phyloP scores from a whole-genome alignment of 768 basidiomycete species.

The Hemileccinum impolitum region DNA sequence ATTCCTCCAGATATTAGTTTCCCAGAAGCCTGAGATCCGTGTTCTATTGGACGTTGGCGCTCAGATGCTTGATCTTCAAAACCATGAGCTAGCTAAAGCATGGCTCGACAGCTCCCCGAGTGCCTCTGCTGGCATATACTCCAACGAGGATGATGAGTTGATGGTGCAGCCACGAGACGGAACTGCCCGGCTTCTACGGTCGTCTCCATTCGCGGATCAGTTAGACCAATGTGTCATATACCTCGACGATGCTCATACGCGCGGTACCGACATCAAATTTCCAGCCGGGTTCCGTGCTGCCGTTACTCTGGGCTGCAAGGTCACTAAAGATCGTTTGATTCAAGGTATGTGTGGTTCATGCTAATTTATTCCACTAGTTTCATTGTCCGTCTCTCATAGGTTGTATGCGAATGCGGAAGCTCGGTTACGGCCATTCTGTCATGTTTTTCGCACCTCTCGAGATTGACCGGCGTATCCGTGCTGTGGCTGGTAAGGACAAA shows the following conservation, averaged over 20 bases:
- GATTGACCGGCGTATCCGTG: background rate
- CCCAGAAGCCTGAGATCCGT: conserved; percentile 34
- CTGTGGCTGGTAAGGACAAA: background rate
- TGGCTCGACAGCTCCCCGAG: conserved; percentile 17
- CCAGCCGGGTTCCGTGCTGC: background rate
- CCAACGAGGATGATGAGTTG: conserved; percentile 21
- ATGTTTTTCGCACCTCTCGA: background rate
- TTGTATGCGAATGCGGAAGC: conserved; percentile 1
- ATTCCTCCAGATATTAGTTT: conserved; percentile 21
- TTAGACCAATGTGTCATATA: background rate
- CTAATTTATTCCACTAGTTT: background rate
- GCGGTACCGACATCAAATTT: background rate
- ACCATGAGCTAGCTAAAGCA: conserved; percentile 32
- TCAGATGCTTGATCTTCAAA: conserved; percentile 49
- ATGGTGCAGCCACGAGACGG: background rate
- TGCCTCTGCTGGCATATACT: conserved; percentile 42
- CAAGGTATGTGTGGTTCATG: background rate
- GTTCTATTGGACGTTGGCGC: conserved; percentile 55
- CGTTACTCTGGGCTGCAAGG: background rate
- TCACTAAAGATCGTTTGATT: background rate
- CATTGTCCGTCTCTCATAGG: background rate
- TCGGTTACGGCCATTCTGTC: background rate
- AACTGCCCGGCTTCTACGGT: background rate
- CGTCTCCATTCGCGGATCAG: background rate
- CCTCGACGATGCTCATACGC: background rate